Percentiles rank a stretch among this genome's conserved stretches.
Evolutionary conservation across 208 protist species (phyloP).

Genomic region (Trichomonas vaginalis): DNA sequence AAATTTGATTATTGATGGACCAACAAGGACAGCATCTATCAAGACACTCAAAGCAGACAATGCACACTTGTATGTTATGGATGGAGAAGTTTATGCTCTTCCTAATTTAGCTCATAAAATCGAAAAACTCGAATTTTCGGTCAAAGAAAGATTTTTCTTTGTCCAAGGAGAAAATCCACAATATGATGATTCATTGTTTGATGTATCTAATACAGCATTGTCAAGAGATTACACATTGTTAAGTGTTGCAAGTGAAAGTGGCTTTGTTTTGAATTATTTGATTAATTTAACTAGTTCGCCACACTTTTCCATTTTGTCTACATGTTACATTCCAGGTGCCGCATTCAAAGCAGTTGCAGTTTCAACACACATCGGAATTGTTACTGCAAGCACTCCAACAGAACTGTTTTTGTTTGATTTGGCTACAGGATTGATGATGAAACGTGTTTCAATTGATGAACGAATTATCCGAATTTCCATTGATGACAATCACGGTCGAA

Average conservation of each 20-base stretch:
- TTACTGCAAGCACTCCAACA: background rate
- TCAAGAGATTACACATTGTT: background rate
- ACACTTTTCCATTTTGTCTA: background rate
- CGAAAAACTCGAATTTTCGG: background rate
- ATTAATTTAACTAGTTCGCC: background rate
- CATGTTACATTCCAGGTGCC: background rate
- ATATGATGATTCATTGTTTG: background rate
- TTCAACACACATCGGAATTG: background rate
- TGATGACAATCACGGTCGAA: background rate
- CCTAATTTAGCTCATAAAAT: background rate
- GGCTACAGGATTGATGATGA: background rate
- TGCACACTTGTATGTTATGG: background rate
- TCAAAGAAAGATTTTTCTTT: background rate
- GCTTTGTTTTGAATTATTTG: background rate
- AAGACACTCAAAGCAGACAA: background rate
- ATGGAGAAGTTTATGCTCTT: background rate
- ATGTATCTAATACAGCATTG: background rate
- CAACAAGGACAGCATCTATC: background rate
- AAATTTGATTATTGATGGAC: background rate
- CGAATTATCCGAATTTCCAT: background rate
- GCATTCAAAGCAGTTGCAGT: background rate
- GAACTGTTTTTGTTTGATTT: background rate
- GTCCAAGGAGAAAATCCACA: background rate
- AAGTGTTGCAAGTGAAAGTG: background rate
- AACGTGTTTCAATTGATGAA: too few species aligned